Base-by-base conservation (phyloP, 345 rosid genomes). In the Ceriops decandra region DNA sequence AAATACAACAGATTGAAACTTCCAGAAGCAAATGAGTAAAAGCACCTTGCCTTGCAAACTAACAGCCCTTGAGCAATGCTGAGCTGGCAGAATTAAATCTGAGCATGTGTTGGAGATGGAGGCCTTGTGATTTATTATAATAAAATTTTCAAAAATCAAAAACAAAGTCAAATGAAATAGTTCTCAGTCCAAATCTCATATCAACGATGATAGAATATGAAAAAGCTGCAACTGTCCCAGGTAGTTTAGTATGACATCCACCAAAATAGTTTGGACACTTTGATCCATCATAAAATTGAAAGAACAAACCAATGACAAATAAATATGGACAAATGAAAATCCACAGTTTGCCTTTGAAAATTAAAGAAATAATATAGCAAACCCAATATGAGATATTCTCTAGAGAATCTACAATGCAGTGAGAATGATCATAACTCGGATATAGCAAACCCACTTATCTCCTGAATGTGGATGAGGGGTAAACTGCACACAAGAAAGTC, bases 361-460 rank as follows among this genome's bases (percentile, higher is more conserved):
- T 68, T 19, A 66, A 72, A 52, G 36, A 58, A 5, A 36, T 36
- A 36, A 36, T 36, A 1, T 36, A 30, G 62, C 87, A 68, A 77
- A 90, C 98, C 77, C 95, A 95, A 73, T 92, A 98, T 0, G 99
- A 92, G 73, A 92, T 85, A 77, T 92, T 89, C 82, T 92, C 99
- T 24, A 95, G 91, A 74, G 98, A 90, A 76, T 95, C 98, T 68
- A 95, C 98, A 21, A 79, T 87, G 86, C 98, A 95, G 82, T 95
- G 97, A 63, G 98, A 88, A 82, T 85, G 83, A 82, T 89, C 95
- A 74, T 89, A 89, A 82, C 95, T 89, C 13, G 92, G 95, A 77
- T 87, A 85, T 65, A 95, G n/a, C n/a, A n/a, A n/a, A n/a, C n/a
- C 99, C 99, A 92, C 81, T 88, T 87, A 75, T 92, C 98, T 72